Conservation (phyloP, 1,139 yeast genomes). For the Geotrichum restrictum region DNA sequence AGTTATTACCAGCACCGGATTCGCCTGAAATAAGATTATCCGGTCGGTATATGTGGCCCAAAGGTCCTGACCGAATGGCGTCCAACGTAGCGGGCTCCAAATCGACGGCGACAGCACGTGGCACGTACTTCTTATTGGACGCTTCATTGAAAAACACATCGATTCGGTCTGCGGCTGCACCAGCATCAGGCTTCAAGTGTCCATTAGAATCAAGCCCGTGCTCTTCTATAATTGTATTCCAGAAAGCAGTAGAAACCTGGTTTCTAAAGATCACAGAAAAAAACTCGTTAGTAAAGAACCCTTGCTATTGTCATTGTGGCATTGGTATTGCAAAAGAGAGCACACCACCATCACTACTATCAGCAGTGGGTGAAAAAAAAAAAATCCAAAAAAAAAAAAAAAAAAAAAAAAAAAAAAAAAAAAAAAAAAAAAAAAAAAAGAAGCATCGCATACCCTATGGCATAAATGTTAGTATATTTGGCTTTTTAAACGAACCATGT, state of each 20-base stretch:
- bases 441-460: too few relatives aligned
- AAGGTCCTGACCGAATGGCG: conserved; percentile 42
- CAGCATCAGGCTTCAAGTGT: conserved; percentile 23
- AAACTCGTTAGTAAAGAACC: too few relatives aligned
- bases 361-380: not conserved
- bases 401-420: too few relatives aligned
- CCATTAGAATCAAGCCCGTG: conserved; percentile 61
- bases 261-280: conserved; percentile 41
- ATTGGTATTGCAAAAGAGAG: too few relatives aligned
- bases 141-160: conserved; percentile 38
- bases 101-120: conserved; percentile 47
- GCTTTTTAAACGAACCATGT: too few relatives aligned
- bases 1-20: conserved; percentile 47
- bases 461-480: too few relatives aligned
- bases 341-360: conserved; percentile 20
- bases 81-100: conserved; percentile 48
- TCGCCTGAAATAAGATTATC: conserved; percentile 45
- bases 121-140: conserved; percentile 42
- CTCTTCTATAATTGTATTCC: conserved; percentile 65
- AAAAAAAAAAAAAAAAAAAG: too few relatives aligned
- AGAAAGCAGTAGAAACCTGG: conserved; percentile 66
- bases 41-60: conserved; percentile 45
- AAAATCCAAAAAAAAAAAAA: too few relatives aligned
- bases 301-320: too few relatives aligned
- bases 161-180: conserved; percentile 17